phyloP scores from a whole-genome alignment of 2,329 filamentous ascomycete species.

The Fusarium zealandicum region DNA sequence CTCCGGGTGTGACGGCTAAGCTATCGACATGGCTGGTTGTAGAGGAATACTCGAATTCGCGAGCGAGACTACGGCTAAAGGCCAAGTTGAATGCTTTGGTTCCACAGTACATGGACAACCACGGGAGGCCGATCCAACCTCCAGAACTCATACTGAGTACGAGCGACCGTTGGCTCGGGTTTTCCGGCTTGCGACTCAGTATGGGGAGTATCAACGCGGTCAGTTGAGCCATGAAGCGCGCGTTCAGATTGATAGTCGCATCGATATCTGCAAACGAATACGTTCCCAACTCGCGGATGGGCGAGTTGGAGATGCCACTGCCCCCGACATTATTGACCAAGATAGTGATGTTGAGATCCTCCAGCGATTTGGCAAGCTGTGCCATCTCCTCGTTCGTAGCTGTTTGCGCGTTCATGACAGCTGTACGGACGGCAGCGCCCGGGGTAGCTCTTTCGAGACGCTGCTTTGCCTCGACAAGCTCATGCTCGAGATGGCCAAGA shows the following conservation, averaged over 20 bases:
- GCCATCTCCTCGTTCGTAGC: constrained; percentile 41
- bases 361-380: constrained; percentile 21
- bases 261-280: constrained; percentile 43
- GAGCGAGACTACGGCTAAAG: not conserved
- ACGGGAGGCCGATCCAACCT: not conserved
- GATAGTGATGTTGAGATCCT: not conserved
- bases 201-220: constrained; percentile 42
- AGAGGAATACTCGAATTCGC: not conserved
- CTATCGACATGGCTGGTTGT: not conserved
- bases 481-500: constrained; percentile 42
- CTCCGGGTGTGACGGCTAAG: not conserved
- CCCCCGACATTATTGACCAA: too few species aligned
- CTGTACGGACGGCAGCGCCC: constrained; percentile 36
- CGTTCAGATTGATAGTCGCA: constrained; percentile 44
- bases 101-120: constrained; percentile 1
- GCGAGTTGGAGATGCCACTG: constrained; percentile 33
- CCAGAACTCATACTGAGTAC: not conserved
- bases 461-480: constrained; percentile 40
- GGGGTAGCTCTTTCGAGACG: constrained; percentile 31
- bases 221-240: constrained; percentile 46
- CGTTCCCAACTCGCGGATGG: constrained; percentile 40
- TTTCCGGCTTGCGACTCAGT: constrained; percentile 16
- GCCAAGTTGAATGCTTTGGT: constrained; percentile 1
- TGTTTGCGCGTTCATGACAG: constrained; percentile 42
- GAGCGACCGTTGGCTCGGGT: not conserved